Conservation (phyloP, 768 basidiomycete species). For the Suillus variegatus region DNA sequence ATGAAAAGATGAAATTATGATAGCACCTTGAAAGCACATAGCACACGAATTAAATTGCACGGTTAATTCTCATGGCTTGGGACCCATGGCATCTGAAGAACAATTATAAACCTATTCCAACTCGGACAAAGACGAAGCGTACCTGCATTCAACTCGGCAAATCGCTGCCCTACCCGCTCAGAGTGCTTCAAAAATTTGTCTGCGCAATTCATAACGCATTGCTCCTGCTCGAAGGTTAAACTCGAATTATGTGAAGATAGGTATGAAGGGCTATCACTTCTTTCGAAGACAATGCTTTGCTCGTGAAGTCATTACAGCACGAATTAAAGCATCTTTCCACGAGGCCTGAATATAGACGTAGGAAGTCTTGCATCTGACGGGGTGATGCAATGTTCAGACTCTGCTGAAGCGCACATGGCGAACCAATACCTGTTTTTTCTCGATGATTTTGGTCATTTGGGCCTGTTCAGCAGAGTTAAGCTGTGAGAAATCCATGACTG, state of each 20-base stretch:
- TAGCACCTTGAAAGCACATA: conserved; percentile 14
- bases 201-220: conserved; percentile 89
- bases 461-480: conserved; percentile 92
- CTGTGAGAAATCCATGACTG: conserved; percentile 85
- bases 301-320: conserved; percentile 96
- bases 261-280: conserved; percentile 55
- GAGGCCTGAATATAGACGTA: conserved; percentile 91
- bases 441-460: conserved; percentile 93
- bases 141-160: conserved; percentile 93
- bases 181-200: conserved; percentile 99
- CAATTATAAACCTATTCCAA: background rate
- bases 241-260: conserved; percentile 7
- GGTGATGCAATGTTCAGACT: conserved; percentile 8
- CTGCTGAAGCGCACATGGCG: background rate
- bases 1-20: conserved; percentile 3
- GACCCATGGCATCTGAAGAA: conserved; percentile 32
- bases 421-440: conserved; percentile 86
- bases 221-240: conserved; percentile 55
- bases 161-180: conserved; percentile 88
- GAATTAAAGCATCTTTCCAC: conserved; percentile 96
- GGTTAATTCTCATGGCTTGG: conserved; percentile 27
- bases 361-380: conserved; percentile 95
- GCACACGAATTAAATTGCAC: background rate
- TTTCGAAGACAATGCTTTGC: conserved; percentile 89
- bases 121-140: conserved; percentile 28